phyloP scores from a whole-genome alignment of 495 filamentous ascomycete species.

The Cairneyella variabilis region DNA sequence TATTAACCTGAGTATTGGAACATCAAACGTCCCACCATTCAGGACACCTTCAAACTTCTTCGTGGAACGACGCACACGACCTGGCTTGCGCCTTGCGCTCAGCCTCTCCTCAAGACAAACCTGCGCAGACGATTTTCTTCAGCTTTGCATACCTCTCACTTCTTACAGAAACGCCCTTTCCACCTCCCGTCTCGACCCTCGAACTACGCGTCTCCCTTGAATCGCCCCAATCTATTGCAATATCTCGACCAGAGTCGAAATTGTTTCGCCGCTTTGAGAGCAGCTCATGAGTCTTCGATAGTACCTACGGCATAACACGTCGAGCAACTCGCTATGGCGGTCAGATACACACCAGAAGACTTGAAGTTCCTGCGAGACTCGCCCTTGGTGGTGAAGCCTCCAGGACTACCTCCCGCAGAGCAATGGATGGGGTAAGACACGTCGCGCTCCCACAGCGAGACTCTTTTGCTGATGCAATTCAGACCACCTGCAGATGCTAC shows the following conservation, averaged over 20 bases:
- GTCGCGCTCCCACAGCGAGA: slow-evolving; percentile 9
- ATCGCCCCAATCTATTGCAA: too few species aligned
- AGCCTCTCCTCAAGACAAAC: not conserved
- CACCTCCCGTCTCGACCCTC: too few species aligned
- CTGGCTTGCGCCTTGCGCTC: slow-evolving; percentile 8
- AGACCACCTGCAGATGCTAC: slow-evolving; percentile 24
- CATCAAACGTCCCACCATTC: too few species aligned
- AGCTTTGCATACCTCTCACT: not conserved
- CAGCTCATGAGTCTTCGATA: slow-evolving; percentile 13
- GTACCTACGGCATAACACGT: not conserved
- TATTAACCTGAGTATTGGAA: too few species aligned
- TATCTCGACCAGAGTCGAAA: too few species aligned
- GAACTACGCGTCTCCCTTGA: too few species aligned
- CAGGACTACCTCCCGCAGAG: slow-evolving; percentile 77
- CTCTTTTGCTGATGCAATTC: slow-evolving; percentile 16
- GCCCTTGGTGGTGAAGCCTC: slow-evolving; percentile 78
- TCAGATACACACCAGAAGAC: slow-evolving; percentile 74
- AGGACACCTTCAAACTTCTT: not conserved
- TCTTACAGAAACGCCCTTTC: too few species aligned
- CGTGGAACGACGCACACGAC: slow-evolving; percentile 6
- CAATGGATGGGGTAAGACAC: slow-evolving; percentile 95
- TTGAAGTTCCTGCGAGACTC: slow-evolving; percentile 75
- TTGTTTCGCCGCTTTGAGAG: not conserved
- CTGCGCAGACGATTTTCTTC: not conserved
- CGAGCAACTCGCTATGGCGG: slow-evolving; percentile 37